Base-by-base conservation (phyloP, 495 filamentous ascomycete species). In the Penicillium ochrochloron region DNA sequence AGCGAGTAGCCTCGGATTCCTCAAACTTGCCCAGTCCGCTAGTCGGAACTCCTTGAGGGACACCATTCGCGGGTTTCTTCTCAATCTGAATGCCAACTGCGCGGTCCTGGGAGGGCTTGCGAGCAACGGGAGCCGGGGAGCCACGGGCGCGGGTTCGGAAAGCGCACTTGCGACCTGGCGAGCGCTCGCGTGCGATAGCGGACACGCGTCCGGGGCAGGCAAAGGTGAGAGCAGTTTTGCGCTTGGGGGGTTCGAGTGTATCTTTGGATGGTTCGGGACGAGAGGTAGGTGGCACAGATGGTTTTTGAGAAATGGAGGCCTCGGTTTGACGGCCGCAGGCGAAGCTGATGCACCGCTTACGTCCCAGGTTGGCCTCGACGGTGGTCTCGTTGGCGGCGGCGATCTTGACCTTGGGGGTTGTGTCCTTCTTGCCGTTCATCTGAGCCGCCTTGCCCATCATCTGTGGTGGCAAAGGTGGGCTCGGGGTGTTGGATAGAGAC, bases 291-390 rank as follows among this genome's bases (percentile, higher is more conserved):
- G 71, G 65, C 27, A 31, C 39, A 23, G 60, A 34, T 8, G 69
- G 62, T 27, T 73, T 72, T 59, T 73, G 64, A 21, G 61, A 3
- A 56, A 3, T 63, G 21, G 73, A 23, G 3, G 63, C 63, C 42
- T 76, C 71, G 27, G 69, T 59, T 57, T 83, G 78, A 14, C 79
- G 77, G 25, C 79, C 90, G 75, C 94, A 97, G 53, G 92, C 94
- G 76, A 99, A 99, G 39, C 86, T 93, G 66, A 98, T 97, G 78
- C 91, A 94, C 54, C 96, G 86, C 79, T 92, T 96, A 70, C 88
- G 86, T 21, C 87, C 88, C 37, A 90, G 73, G 27, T 81, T 80
- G 27, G 78, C 82, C 68, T 88, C 86, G 15, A 87, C 75, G n/a
- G 71, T 76, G 9, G 72, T 79, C 66, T 84, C 82, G 44, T 68